Percentiles rank a stretch among this genome's conserved stretches.
Evolutionary conservation across 2,329 filamentous ascomycete genomes (phyloP).

Genomic region (Aspergillus caelatus): DNA sequence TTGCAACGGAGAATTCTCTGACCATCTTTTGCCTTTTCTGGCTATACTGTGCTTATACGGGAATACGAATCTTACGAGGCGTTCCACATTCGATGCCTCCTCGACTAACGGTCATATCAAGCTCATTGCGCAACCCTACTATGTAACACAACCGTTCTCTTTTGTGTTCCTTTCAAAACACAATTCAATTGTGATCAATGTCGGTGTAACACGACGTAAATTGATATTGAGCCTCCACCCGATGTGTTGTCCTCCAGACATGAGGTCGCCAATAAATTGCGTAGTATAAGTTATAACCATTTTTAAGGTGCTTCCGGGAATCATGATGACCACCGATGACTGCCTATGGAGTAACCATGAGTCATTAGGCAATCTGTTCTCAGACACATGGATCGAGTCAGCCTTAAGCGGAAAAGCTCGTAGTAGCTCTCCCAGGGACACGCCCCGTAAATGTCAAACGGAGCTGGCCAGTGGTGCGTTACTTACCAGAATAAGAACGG

Average conservation of each 20-base stretch:
- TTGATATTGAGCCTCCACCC: not conserved
- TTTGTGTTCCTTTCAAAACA: not conserved
- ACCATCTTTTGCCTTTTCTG: not conserved
- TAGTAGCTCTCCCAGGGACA: not conserved
- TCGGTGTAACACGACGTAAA: not conserved
- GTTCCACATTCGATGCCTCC: not conserved
- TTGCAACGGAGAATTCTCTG: not conserved
- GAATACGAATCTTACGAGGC: not conserved
- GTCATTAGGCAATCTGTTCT: not conserved
- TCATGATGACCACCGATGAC: not conserved
- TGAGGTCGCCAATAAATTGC: not conserved
- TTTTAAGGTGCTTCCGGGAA: not conserved
- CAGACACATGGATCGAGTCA: not conserved
- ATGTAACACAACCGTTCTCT: not conserved
- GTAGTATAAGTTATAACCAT: not conserved
- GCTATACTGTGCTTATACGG: not conserved
- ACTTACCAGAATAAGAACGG: not conserved
- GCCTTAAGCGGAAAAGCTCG: not conserved
- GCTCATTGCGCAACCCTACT: not conserved
- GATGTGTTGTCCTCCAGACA: not conserved
- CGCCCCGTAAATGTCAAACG: not conserved
- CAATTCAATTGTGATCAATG: not conserved
- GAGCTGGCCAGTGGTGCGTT: not conserved
- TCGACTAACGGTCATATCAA: not conserved
- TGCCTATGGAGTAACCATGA: not conserved